Percentiles rank a stretch among this genome's conserved stretches.
Conservation (phyloP, 176 grass and related monocot species). For the Luzula sylvatica region DNA sequence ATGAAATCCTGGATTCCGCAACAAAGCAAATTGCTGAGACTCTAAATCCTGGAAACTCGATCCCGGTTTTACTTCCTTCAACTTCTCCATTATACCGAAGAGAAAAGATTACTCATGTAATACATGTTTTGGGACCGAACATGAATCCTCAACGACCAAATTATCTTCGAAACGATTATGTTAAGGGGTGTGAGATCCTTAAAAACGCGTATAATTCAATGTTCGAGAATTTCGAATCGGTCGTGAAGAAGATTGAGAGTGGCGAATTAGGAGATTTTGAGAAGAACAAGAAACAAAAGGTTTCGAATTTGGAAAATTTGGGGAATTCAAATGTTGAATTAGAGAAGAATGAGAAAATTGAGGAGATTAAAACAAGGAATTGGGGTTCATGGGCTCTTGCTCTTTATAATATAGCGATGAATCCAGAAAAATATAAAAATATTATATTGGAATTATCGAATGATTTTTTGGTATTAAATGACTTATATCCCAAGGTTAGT, state of each 20-base stretch:
- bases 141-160: conserved; percentile 92
- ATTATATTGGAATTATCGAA: conserved; percentile 52
- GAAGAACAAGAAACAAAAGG: conserved; percentile 61
- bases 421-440: conserved; percentile 58
- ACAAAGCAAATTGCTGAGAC: conserved; percentile 60
- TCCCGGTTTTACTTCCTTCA: conserved; percentile 52
- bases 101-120: conserved; percentile 89
- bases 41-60: conserved; percentile 58
- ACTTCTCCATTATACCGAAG: conserved; percentile 47
- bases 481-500: conserved; percentile 74
- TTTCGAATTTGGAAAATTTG: conserved; percentile 3
- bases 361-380: conserved; percentile 19
- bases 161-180: conserved; percentile 79
- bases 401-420: conserved; percentile 53
- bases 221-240: conserved; percentile 59
- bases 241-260: conserved; percentile 31
- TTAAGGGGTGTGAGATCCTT: conserved; percentile 66
- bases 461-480: conserved; percentile 55
- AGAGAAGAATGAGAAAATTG: conserved; percentile 24
- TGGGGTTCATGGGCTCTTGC: conserved; percentile 79
- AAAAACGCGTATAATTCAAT: conserved; percentile 62
- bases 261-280: conserved; percentile 21
- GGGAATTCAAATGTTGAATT: conserved; percentile 17
- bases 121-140: conserved; percentile 94
- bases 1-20: conserved; percentile 46